phyloP scores from a whole-genome alignment of 345 rosid genomes.

The Camelina laxa region DNA sequence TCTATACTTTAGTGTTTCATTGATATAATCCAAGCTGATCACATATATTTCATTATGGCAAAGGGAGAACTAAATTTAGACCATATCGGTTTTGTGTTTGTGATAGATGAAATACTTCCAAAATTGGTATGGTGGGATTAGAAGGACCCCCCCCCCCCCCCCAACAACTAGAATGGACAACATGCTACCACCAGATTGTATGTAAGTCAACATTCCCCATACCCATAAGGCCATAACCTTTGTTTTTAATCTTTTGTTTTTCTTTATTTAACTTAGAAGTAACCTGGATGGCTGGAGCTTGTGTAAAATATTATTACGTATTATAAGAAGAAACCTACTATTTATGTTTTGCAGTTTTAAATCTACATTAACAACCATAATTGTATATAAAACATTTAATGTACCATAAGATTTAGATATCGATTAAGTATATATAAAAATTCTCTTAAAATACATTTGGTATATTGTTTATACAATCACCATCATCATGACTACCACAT shows the following conservation, averaged over 20 bases:
- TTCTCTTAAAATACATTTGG: background rate
- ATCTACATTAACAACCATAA: constrained; percentile 22
- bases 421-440: background rate
- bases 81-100: background rate
- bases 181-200: constrained; percentile 23
- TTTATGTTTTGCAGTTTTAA: background rate
- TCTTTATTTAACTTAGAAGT: background rate
- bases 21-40: background rate
- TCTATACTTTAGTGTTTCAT: background rate
- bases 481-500: constrained; percentile 3
- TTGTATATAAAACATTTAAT: constrained; percentile 4
- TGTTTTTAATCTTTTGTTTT: background rate
- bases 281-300: too few species aligned
- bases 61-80: background rate
- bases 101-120: background rate
- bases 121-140: constrained; percentile 4
- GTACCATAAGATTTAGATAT: constrained; percentile 10
- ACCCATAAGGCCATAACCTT: background rate
- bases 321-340: background rate
- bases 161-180: constrained; percentile 34
- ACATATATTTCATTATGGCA: background rate
- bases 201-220: constrained; percentile 10
- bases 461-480: constrained; percentile 7
- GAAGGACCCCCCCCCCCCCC: constrained; percentile 34
- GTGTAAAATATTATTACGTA: background rate